Evolutionary conservation across 441 rosid species (phyloP).

Genomic region (Adansonia grandidieri): DNA sequence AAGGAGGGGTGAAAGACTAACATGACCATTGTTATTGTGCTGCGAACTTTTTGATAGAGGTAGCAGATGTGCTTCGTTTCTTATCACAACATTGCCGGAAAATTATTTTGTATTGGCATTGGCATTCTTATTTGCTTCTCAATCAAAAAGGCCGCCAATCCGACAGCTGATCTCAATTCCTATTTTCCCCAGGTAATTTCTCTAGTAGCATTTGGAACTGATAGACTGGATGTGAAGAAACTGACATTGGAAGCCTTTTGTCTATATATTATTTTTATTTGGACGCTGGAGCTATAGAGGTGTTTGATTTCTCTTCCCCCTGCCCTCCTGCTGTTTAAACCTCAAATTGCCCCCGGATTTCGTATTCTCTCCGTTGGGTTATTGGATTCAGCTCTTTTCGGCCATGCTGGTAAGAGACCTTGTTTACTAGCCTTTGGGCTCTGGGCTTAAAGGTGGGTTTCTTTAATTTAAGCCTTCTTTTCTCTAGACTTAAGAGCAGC

Average conservation of each 20-base stretch:
- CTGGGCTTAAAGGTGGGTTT: too few species aligned
- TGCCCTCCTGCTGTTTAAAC: background rate
- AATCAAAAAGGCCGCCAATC: background rate
- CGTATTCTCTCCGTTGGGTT: background rate
- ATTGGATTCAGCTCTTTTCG: background rate
- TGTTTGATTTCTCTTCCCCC: background rate
- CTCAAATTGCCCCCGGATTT: background rate
- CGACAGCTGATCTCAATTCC: background rate
- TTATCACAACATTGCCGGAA: background rate
- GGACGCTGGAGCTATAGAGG: background rate
- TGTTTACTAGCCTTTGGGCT: background rate
- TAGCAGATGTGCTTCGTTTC: background rate
- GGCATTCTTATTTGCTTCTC: too few species aligned
- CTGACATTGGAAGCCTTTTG: background rate
- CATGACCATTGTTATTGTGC: background rate
- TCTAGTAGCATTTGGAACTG: background rate
- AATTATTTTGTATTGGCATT: background rate
- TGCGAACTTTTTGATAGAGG: background rate
- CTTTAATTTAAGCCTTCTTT: background rate
- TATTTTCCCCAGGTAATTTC: background rate
- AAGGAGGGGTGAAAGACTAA: background rate
- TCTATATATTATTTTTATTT: background rate
- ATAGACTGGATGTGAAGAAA: background rate
- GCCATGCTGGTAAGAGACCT: background rate
- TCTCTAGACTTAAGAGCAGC: background rate